Base-by-base conservation (phyloP, 345 rosid genomes). In the Combretum micranthum region DNA sequence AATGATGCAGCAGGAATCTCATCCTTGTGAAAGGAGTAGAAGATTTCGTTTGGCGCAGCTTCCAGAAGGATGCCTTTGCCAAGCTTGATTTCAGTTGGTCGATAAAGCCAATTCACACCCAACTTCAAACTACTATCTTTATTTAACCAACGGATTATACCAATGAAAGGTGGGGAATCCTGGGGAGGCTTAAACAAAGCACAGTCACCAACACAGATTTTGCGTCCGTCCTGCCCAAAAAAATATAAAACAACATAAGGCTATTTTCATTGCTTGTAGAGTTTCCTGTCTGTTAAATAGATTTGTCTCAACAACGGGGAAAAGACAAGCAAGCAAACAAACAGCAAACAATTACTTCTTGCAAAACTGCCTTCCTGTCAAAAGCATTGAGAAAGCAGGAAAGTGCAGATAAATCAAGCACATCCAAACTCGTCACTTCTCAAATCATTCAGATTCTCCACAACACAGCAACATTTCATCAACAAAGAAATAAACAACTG, bases 21-120 rank as follows among this genome's bases (percentile, higher is more conserved):
- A 86, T 86, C 98, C 93, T 85, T 67, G 52, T 92, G 96, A 78
- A 92, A 88, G 69, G 98, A 92, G 62, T 84, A 92, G 54, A 92
- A 92, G 58, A 92, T 49, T 74, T 92, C 91, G 91, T 92, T 92
- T 7, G 98, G 97, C 81, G 72, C 80, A 61, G 94, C 87, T 50
- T 88, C 98, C 72, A 86, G 56, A 16, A 60, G 83, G 80, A 83
- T 61, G 78, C 86, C 81, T 80, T 82, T 83, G 83, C 90, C 96
- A 71, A 92, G 94, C 63, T 80, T 86, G 37, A 88, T 71, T 64
- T 93, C 99, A 42, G 87, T 49, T 20, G 88, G 86, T 64, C 99
- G 80, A 75, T 83, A 88, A 4, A 88, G 86, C 97, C 99, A 88
- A 84, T 83, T 84, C 43, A 86, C 97, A 65, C 82, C 64, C 50